A percentile compares a stretch with the other conserved stretches of the same genome.
Conservation (phyloP, 306 rosid genomes). For the Cotoneaster glaucophyllus region DNA sequence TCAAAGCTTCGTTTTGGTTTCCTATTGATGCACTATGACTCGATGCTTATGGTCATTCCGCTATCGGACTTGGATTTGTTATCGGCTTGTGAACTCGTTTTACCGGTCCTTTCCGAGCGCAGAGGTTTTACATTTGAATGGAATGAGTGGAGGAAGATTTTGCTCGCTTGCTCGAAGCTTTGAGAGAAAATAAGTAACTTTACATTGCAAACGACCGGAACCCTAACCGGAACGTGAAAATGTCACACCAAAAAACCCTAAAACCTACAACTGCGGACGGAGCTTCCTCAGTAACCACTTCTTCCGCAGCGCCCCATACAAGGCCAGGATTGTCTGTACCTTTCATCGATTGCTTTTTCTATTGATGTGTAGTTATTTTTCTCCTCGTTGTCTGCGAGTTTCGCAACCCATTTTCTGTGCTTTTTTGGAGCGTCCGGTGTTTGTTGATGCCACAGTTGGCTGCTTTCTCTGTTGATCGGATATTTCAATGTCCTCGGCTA, state of each 20-base stretch:
- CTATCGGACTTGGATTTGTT: not conserved
- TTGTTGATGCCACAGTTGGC: slow-evolving; percentile 1
- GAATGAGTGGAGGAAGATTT: not conserved
- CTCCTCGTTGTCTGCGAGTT: slow-evolving; percentile 33
- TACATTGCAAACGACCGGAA: not conserved
- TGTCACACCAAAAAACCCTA: not conserved
- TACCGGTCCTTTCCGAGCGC: not conserved
- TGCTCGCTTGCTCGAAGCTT: not conserved
- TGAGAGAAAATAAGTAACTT: not conserved
- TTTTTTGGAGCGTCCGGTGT: slow-evolving; percentile 12
- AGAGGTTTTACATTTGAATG: not conserved
- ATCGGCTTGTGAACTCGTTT: not conserved
- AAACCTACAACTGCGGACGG: slow-evolving; percentile 19
- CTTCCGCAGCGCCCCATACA: slow-evolving; percentile 46
- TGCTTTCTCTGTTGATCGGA: slow-evolving; percentile 30
- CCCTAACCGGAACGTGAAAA: not conserved
- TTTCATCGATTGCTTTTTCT: slow-evolving; percentile 47
- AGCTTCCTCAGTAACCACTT: slow-evolving; percentile 76
- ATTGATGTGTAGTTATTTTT: slow-evolving; percentile 19
- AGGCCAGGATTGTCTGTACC: slow-evolving; percentile 47
- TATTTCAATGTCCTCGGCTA: slow-evolving; percentile 10
- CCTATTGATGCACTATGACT: not conserved
- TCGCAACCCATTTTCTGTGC: slow-evolving; percentile 36
- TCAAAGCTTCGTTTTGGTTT: not conserved
- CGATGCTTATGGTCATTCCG: not conserved